Evolutionary conservation across 1,139 yeast species (phyloP), one percentile per base, ranked within the genome.

Genomic region (Pichia sp.): DNA sequence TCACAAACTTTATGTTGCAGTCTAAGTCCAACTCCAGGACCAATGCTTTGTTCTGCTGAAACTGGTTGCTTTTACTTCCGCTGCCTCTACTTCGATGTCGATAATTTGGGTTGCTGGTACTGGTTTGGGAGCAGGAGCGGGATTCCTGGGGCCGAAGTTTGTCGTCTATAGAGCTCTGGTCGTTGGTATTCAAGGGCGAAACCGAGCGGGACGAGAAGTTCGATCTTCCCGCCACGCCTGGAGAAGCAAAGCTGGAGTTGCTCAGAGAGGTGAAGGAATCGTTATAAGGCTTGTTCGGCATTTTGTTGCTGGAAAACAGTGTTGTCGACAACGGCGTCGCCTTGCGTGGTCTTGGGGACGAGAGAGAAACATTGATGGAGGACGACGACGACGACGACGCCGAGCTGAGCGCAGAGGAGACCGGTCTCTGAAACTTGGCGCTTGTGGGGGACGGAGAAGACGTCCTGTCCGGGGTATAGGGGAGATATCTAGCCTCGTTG

Each of bases 1-100:
- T 81, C 38, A 90, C 69, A 67, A 87, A 88, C 53, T 81, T 79
- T n/a, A 93, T 83, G 45, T 78, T 80, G 23, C 97, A 90, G 63
- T 85, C 85, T 65, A 90, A 72, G 64, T 87, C 93, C 56, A 93
- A 72, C 69, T 93, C 99, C 73, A 93, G 72, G 1, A 93, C 85
- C n/a, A 85, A 81, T n/a, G 90, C 85, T 5, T 90, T 90, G 61
- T 85, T 86, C 59, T 80, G 79, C 29, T 53, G 49, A 40, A 52
- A 47, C 32, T 40, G 31, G 36, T 38, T 40, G 19, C 19, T 15
- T 40, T 19, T 7, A 31, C 42, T 36, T 30, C 26, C 23, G 38
- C 41, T n/a, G 34, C 34, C 29, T 34, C 36, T 34, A 36, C 32
- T 32, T 34, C 41, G 40, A 46, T 41, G 34, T 46, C 41, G 29